Base-by-base conservation (phyloP, 441 rosid species). In the Arabidopsis lyrata region DNA sequence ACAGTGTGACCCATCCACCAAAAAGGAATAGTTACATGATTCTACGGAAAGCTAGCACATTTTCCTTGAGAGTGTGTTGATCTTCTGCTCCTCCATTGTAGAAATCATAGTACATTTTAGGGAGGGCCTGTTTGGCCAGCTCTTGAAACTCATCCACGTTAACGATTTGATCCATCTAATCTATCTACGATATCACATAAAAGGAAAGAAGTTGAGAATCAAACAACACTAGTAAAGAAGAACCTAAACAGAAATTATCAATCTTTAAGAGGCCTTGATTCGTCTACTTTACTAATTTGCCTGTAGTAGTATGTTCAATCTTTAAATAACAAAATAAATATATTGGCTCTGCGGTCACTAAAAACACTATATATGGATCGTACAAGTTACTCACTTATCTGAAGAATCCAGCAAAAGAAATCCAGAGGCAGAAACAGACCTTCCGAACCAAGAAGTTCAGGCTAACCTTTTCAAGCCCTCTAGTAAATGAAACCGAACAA, bases 31-130 rank as follows among this genome's bases (percentile, higher is more conserved):
- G 47, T 66, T 85, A 90, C 95, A 29, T 82, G 73, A 89, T 90
- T 82, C 88, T 78, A 38, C 38, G 80, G 79, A 87, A 90, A 35
- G 90, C 92, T 76, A 85, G 83, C 3, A 77, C 75, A 44, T 90
- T 90, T 70, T 88, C 89, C 47, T 81, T 79, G 27, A 90, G 78
- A 0, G 92, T 89, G 62, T 83, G 79, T 80, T 89, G 80, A 76
- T 93, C 97, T 78, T 90, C 95, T 2, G 93, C 91, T 80, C 92
- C 95, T 80, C 84, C 90, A 2, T 80, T 69, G 36, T 71, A 91
- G 81, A 74, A 91, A 63, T 93, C 95, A 78, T 78, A 88, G 80
- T 81, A 85, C 88, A 88, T 90, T 78, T 88, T 93, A 14, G 97
- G 96, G 47, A 93, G 93, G 44, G 82, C 82, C 55, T 41, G 80